A percentile compares a stretch with the other conserved stretches of the same genome.
Evolutionary conservation across 2,329 filamentous ascomycete species (phyloP).

Genomic region (Aureobasidium sp.): DNA sequence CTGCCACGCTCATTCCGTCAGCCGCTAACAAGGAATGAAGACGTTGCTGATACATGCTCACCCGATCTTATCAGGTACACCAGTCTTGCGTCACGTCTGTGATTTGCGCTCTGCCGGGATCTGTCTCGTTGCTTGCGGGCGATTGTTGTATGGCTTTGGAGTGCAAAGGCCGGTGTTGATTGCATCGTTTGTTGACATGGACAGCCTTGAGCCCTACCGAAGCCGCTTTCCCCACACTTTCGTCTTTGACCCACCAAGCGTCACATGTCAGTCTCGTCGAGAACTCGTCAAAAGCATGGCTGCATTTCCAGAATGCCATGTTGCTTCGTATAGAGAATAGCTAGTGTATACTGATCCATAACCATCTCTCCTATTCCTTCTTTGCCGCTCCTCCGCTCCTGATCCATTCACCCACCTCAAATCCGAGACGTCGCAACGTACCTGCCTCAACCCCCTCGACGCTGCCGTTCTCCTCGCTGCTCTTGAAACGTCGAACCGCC

Average conservation of each 20-base stretch:
- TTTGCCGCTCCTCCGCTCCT: constrained; percentile 19
- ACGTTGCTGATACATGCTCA: not conserved
- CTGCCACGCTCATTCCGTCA: not conserved
- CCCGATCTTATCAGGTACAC: constrained; percentile 5
- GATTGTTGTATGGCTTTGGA: not conserved
- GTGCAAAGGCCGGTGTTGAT: not conserved
- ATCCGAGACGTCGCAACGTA: constrained; percentile 64
- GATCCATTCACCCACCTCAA: constrained; percentile 83
- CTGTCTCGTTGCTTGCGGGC: not conserved
- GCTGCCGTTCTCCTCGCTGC: constrained; percentile 18
- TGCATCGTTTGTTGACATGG: constrained; percentile 1
- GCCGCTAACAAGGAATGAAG: constrained; percentile 10
- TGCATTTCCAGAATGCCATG: constrained; percentile 1
- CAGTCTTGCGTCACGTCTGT: not conserved
- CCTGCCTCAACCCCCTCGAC: constrained; percentile 29
- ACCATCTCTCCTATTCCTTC: not conserved
- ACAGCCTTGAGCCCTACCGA: not conserved
- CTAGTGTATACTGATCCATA: not conserved
- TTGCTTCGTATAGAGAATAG: not conserved
- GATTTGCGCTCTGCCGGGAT: not conserved
- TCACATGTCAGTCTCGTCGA: not conserved
- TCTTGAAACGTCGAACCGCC: constrained; percentile 27
- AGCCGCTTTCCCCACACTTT: not conserved
- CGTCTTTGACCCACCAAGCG: not conserved
- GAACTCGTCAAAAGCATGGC: not conserved